Percentiles rank a stretch among this genome's conserved stretches.
These are phyloP conservation scores for Cymodocea nodosa DNA, from an alignment of 116 monocot species.

Conservation along the genomic window DNA sequence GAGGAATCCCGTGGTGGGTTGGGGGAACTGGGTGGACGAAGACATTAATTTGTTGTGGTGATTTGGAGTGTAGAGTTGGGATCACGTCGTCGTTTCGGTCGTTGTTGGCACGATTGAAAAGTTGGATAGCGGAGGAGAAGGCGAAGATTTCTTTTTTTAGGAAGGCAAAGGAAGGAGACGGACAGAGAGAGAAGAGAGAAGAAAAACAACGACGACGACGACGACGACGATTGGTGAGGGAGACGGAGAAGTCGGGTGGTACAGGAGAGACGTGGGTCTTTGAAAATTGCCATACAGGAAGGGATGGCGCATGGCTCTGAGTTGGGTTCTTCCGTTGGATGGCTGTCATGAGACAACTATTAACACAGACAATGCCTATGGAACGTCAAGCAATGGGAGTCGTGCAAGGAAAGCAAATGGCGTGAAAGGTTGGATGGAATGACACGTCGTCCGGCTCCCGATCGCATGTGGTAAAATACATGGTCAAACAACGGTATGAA, in stretches of 20 bases:
- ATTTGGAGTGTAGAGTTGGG: background rate
- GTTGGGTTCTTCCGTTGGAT: background rate
- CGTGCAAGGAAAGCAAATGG: too few species aligned
- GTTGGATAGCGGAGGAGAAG: background rate
- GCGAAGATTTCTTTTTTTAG: background rate
- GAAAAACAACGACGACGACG: background rate
- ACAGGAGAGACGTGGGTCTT: slow-evolving; percentile 10
- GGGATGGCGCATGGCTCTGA: background rate
- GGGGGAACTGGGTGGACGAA: background rate
- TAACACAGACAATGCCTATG: too few species aligned
- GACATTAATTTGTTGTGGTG: background rate
- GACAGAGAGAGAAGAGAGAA: background rate
- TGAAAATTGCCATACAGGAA: background rate
- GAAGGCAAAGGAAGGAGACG: background rate
- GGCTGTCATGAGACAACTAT: too few species aligned
- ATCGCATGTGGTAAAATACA: too few species aligned
- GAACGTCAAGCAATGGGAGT: too few species aligned
- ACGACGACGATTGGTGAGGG: background rate
- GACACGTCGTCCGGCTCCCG: too few species aligned
- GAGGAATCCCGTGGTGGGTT: background rate
- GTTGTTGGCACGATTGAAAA: slow-evolving; percentile 4
- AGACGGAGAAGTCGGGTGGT: slow-evolving; percentile 10
- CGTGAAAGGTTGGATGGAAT: too few species aligned
- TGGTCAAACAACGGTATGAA: too few species aligned
- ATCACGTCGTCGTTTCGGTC: background rate